Base-by-base conservation (phyloP, 148 eudicot genomes). In the Camellia japonica region DNA sequence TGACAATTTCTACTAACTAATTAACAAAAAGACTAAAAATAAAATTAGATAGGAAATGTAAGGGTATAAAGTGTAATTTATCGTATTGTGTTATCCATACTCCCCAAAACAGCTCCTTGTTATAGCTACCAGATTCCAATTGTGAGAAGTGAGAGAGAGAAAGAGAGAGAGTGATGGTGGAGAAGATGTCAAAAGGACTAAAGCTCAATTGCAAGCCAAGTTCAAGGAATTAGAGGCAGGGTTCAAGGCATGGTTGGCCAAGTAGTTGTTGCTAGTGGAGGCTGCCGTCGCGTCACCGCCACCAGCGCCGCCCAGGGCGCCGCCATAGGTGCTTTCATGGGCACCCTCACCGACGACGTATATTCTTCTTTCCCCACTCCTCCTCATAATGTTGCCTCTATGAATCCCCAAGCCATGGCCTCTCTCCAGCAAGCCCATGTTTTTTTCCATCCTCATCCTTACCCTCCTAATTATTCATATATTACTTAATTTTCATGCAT, bases 401-500 rank as follows among this genome's bases (percentile, higher is more conserved):
- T 90, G 59, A 84, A 86, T 80, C 94, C 98, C 19, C 84, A 90
- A 55, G 88, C 96, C 15, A 85, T 94, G 90, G 90, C 93, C 42
- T 83, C 88, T 30, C 72, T 93, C 43, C 82, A 90, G 63, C 96
- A 90, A 89, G 98, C 98, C 23, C 97, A 92, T 93, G 98, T 92
- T 43, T 0, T 47, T 3, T 60, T 60, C 64, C 64, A 15, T 60
- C 3, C 46, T 58, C n/a, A 30, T 4, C 10, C 58, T 55, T 11
- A 55, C 2, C 58, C 58, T 2, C 13, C 12, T 55, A 2, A 6
- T 7, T 1, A 6, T 55, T 55, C 13, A 7, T 23, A 23, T 23
- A 55, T 47, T 47, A 47, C 51, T 6, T 47, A 1, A 0, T 55
- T 2, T 70, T 2, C 20, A 43, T 66, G 6, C 10, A 3, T 66